phyloP scores from a whole-genome alignment of 352 stramenopile species.

The Globisporangium megalacanthum region DNA sequence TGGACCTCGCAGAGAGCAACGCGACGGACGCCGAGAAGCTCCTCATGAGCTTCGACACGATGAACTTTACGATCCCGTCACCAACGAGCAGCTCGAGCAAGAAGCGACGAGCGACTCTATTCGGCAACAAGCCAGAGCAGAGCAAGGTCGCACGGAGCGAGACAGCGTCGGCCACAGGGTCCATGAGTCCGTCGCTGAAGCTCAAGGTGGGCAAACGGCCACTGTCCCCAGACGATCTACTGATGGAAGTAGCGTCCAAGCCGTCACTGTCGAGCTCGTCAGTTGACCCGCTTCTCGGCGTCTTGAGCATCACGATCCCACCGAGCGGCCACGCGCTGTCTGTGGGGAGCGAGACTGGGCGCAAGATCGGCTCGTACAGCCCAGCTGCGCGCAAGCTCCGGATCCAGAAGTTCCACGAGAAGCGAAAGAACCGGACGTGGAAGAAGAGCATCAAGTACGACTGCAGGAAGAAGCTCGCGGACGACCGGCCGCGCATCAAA shows the following conservation, averaged over 20 bases:
- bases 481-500: conserved; percentile 92
- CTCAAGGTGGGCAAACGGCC: conserved; percentile 23
- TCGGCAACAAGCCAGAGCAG: conserved; percentile 26
- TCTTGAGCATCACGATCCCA: conserved; percentile 33
- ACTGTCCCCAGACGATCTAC: conserved; percentile 26
- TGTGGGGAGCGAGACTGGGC: conserved; percentile 16
- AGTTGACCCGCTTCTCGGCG: conserved; percentile 33
- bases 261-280: conserved; percentile 24
- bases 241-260: conserved; percentile 24
- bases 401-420: conserved; percentile 97
- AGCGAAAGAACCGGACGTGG: conserved; percentile 96
- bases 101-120: conserved; percentile 31
- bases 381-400: conserved; percentile 89
- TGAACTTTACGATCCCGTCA: conserved; percentile 78
- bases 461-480: conserved; percentile 97
- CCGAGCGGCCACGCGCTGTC: conserved; percentile 14
- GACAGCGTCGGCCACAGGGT: conserved; percentile 15
- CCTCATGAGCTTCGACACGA: conserved; percentile 87
- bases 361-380: conserved; percentile 94
- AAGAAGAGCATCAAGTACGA: conserved; percentile 99
- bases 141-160: conserved; percentile 4
- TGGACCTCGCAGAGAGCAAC: conserved; percentile 28
- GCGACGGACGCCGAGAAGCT: conserved; percentile 70
- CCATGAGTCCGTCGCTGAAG: conserved; percentile 28
- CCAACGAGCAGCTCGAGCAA: conserved; percentile 55